Conservation (phyloP, 2,329 filamentous ascomycete species). For the Dothideomycetes sp. region DNA sequence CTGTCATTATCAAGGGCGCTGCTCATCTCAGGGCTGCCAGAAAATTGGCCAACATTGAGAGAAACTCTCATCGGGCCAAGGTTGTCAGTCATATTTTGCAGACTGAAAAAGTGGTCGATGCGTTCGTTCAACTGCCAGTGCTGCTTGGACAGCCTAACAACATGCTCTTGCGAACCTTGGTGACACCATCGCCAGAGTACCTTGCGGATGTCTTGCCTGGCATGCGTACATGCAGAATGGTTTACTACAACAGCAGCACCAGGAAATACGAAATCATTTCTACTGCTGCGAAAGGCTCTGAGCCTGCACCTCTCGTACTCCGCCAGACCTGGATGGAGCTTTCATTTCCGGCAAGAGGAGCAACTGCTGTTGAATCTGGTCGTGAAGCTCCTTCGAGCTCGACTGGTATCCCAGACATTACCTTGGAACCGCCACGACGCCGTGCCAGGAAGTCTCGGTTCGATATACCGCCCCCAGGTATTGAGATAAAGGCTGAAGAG, state of each 20-base stretch:
- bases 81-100: constrained; percentile 3
- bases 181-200: neutral
- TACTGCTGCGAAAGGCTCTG: neutral
- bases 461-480: neutral
- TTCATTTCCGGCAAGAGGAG: too few relatives aligned
- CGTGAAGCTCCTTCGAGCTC: neutral
- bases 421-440: neutral
- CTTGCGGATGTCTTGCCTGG: neutral
- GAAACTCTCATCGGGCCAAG: neutral
- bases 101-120: constrained; percentile 1
- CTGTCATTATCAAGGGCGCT: constrained; percentile 1
- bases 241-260: neutral
- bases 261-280: neutral
- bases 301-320: neutral
- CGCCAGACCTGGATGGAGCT: neutral
- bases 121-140: neutral
- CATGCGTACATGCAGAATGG: neutral
- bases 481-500: too few relatives aligned
- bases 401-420: neutral
- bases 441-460: neutral
- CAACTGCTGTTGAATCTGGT: neutral
- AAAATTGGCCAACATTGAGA: constrained; percentile 8
- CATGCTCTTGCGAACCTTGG: neutral
- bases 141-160: constrained; percentile 1
- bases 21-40: neutral